Percentiles rank a stretch among this genome's conserved stretches.
These are phyloP conservation scores for Fusarium sp. DNA, from an alignment of 2,329 filamentous ascomycete species.

Conservation along the genomic window DNA sequence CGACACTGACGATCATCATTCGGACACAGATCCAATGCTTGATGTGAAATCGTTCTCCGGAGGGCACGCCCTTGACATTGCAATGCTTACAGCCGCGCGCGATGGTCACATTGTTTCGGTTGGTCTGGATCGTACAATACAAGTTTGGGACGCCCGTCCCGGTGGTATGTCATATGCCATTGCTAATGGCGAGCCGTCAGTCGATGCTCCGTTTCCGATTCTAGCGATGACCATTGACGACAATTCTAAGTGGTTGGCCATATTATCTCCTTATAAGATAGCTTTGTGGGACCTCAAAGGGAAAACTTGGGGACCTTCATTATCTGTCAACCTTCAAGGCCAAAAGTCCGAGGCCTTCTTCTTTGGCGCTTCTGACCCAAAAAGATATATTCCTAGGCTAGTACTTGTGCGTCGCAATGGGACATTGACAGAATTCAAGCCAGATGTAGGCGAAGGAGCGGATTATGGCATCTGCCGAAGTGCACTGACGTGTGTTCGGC, in stretches of 20 bases:
- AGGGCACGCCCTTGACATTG: conserved; percentile 78
- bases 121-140: conserved; percentile 76
- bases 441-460: conserved; percentile 57
- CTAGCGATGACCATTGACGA: conserved; percentile 74
- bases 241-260: conserved; percentile 73
- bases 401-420: conserved; percentile 75
- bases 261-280: conserved; percentile 71
- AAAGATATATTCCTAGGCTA: conserved; percentile 60
- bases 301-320: conserved; percentile 67
- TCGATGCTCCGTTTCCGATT: conserved; percentile 68
- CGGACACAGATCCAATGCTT: conserved; percentile 63
- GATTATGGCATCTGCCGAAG: conserved; percentile 66
- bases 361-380: conserved; percentile 64
- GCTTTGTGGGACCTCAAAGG: conserved; percentile 73
- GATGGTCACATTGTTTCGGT: conserved; percentile 77
- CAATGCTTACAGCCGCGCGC: conserved; percentile 71
- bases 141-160: conserved; percentile 73
- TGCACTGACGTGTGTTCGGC: conserved; percentile 64
- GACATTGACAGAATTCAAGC: conserved; percentile 69
- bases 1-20: conserved; percentile 60
- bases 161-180: conserved; percentile 59
- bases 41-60: conserved; percentile 71
- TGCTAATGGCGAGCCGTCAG: conserved; percentile 56
- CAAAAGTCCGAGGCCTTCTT: conserved; percentile 74
- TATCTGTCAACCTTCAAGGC: conserved; percentile 64